Conservation (phyloP, 768 basidiomycete genomes). For the Lactarius quietus region DNA sequence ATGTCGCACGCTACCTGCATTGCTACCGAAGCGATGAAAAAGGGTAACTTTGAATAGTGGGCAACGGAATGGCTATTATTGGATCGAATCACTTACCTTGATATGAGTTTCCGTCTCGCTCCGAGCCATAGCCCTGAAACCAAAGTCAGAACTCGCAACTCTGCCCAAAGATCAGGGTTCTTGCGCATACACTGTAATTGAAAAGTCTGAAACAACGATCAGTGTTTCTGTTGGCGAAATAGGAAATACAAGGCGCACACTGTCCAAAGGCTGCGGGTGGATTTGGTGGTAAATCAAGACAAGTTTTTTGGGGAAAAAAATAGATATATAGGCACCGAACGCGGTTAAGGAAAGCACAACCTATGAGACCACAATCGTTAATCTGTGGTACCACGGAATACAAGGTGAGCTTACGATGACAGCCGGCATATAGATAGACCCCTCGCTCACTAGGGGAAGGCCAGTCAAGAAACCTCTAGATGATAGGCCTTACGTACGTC, state of each 20-base stretch:
- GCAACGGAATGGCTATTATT: neutral
- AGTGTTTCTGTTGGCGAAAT: neutral
- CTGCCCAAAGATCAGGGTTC: neutral
- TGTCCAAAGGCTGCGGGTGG: neutral
- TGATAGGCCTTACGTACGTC: neutral
- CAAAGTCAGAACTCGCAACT: neutral
- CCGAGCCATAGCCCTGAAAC: neutral
- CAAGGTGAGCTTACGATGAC: neutral
- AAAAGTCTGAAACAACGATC: neutral
- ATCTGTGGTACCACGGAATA: neutral
- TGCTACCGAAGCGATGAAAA: conserved; percentile 5
- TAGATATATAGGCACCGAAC: neutral
- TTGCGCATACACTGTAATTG: neutral
- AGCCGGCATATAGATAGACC: neutral
- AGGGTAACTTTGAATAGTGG: neutral
- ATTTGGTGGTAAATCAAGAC: neutral
- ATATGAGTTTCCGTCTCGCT: neutral
- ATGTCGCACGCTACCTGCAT: neutral
- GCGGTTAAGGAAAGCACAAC: neutral
- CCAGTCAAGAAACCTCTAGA: neutral
- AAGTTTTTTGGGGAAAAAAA: no score
- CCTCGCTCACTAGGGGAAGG: neutral
- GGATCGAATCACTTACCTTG: neutral
- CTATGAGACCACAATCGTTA: neutral
- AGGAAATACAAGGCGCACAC: neutral